phyloP scores from a whole-genome alignment of 306 rosid genomes.

The Cucumis cinereus region DNA sequence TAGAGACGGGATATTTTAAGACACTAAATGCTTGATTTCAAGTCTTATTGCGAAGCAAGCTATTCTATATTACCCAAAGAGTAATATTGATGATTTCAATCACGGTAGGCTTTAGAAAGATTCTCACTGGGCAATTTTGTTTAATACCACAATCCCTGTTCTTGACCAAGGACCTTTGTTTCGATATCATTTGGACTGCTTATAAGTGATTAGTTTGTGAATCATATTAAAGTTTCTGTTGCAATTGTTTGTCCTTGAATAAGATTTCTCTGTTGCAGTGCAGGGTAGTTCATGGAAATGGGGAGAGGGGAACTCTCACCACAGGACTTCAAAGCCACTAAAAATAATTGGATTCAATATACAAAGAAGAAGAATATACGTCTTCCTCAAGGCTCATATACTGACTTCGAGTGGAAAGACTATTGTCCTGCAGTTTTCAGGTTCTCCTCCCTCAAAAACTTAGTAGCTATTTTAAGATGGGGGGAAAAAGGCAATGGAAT shows the following conservation, averaged over 20 bases:
- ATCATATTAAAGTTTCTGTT: not conserved
- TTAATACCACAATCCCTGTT: not conserved
- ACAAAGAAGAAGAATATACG: conserved; percentile 1
- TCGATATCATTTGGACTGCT: not conserved
- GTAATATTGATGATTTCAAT: not conserved
- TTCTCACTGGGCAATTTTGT: not conserved
- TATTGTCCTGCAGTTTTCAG: conserved; percentile 36
- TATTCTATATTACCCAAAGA: no score
- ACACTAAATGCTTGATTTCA: not conserved
- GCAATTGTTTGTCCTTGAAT: not conserved
- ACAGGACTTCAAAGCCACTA: conserved; percentile 18
- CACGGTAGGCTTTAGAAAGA: not conserved
- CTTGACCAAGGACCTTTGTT: not conserved
- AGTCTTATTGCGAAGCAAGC: not conserved
- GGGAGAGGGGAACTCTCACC: conserved; percentile 16
- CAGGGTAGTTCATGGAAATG: conserved; percentile 22
- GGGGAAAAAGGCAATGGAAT: not conserved
- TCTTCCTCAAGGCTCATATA: conserved; percentile 1
- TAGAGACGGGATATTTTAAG: not conserved
- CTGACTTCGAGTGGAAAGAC: conserved; percentile 30
- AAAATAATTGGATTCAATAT: conserved; percentile 10
- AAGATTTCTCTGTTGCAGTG: conserved; percentile 1
- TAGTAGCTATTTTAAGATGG: not conserved
- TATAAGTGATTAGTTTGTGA: not conserved
- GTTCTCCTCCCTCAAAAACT: conserved; percentile 4